phyloP scores from a whole-genome alignment of 208 protist genomes.

The Leishmania amazonensis region DNA sequence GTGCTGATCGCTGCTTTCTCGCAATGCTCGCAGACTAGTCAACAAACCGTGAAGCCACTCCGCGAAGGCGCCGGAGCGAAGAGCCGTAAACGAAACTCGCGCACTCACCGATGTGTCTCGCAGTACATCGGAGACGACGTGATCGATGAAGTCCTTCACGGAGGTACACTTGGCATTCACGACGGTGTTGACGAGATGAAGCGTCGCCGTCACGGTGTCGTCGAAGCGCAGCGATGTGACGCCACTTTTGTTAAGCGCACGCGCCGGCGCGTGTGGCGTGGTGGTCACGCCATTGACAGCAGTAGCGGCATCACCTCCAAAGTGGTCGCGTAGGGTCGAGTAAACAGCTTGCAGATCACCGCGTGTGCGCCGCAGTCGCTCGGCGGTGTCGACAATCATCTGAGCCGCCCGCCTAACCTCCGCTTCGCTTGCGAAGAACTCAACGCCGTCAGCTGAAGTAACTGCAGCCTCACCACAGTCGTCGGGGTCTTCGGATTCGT shows the following conservation, averaged over 20 bases:
- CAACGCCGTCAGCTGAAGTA: not conserved
- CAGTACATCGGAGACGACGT: conserved; percentile 16
- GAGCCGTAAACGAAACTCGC: conserved; percentile 13
- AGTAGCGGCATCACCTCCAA: conserved; percentile 11
- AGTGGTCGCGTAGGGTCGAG: conserved; percentile 3
- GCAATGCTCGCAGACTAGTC: conserved; percentile 10
- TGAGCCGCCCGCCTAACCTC: conserved; percentile 1
- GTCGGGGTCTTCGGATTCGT: not conserved
- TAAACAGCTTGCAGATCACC: conserved; percentile 4
- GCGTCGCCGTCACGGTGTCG: conserved; percentile 6
- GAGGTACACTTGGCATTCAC: conserved; percentile 23
- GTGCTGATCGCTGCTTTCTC: conserved; percentile 7
- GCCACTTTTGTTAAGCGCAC: not conserved
- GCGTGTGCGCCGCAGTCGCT: not conserved
- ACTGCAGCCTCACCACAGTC: not conserved
- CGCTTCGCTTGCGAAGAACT: not conserved
- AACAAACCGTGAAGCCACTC: conserved; percentile 23
- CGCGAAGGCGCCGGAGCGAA: conserved; percentile 13
- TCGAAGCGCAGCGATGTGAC: not conserved
- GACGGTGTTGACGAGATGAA: conserved; percentile 7
- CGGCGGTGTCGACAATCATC: conserved; percentile 1
- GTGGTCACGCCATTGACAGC: not conserved
- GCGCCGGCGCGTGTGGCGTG: not conserved
- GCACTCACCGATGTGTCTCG: not conserved
- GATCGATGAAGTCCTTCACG: conserved; percentile 11